Base-by-base conservation (phyloP, 2,329 filamentous ascomycete species). In the Teratosphaeria viscida region DNA sequence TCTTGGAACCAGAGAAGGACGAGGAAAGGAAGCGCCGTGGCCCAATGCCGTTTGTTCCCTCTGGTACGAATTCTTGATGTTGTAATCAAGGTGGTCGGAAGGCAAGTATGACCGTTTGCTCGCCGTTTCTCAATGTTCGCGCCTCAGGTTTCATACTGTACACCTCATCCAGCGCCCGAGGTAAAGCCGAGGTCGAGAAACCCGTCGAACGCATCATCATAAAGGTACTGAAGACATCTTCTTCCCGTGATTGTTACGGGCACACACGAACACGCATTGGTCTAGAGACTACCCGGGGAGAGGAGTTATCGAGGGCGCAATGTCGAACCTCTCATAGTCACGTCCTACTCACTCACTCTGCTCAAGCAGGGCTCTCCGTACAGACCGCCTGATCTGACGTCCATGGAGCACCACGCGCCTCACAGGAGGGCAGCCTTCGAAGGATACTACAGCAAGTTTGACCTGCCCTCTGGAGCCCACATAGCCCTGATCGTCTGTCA, bases 371-470 rank as follows among this genome's bases (percentile, higher is more conserved):
- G 37, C 6, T 12, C 37, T 16, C 29, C 29, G 7, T 32, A 32
- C 29, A 32, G 35, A 39, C 14, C 12, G 35, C 3, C 35, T 39
- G 35, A 49, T 49, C n/a, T 16, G 43, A 49, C 29, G 29, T 39
- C 37, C 11, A 76, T 76, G 72, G 72, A 79, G 59, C 75, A 78
- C 63, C 64, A 71, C 55, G 62, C 61, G 6, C 78, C 78, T 2
- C 79, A 81, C 61, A 64, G 64, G 1, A 63, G 58, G 37, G 66
- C 77, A 32, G 70, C 69, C 35, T 80, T 81, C 64, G 78, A 81
- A 67, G 78, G 78, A 39, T 80, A 74, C 68, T 81, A 81, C 68
- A 77, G 76, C 61, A 79, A 79, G 62, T 80, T 81, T 66, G 70
- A 73, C 57, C 72, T 80, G 6, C 73, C 74, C 16, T 77, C 75